Percentiles rank a stretch among this genome's conserved stretches.
These are phyloP conservation scores for Strobilomyces confusus DNA, from an alignment of 768 basidiomycete genomes.

Conservation along the genomic window DNA sequence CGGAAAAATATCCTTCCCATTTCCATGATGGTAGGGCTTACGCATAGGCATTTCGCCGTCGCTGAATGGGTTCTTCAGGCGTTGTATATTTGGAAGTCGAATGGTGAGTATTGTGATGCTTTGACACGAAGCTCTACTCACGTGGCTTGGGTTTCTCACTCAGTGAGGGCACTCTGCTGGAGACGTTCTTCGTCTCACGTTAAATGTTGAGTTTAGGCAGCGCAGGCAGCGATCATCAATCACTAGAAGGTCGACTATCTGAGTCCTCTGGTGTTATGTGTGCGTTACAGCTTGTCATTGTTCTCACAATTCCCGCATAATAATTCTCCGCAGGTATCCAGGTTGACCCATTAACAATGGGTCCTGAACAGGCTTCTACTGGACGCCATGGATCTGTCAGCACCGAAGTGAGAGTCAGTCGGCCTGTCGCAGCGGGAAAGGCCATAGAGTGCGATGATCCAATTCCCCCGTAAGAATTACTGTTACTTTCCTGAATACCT, in stretches of 20 bases:
- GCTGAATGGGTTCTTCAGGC: not conserved
- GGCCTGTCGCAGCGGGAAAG: no score
- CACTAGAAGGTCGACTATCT: not conserved
- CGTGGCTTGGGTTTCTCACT: no score
- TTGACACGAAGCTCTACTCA: not conserved
- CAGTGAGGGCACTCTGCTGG: not conserved
- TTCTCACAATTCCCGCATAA: no score
- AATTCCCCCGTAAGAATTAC: no score
- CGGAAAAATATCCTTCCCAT: not conserved
- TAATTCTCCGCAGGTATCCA: no score
- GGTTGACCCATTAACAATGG: no score
- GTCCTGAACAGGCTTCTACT: no score
- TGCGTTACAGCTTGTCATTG: not conserved
- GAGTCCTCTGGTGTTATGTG: not conserved
- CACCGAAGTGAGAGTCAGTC: no score
- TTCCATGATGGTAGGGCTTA: not conserved
- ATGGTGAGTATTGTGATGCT: not conserved
- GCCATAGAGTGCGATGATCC: no score
- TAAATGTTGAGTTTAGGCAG: not conserved
- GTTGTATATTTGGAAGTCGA: not conserved
- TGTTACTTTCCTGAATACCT: no score
- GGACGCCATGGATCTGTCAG: no score
- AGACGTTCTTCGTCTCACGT: not conserved
- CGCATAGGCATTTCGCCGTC: not conserved
- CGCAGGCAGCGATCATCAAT: not conserved